A percentile compares a stretch with the other conserved stretches of the same genome.
Conservation (phyloP, 495 filamentous ascomycete genomes). For the Podospora sp. region DNA sequence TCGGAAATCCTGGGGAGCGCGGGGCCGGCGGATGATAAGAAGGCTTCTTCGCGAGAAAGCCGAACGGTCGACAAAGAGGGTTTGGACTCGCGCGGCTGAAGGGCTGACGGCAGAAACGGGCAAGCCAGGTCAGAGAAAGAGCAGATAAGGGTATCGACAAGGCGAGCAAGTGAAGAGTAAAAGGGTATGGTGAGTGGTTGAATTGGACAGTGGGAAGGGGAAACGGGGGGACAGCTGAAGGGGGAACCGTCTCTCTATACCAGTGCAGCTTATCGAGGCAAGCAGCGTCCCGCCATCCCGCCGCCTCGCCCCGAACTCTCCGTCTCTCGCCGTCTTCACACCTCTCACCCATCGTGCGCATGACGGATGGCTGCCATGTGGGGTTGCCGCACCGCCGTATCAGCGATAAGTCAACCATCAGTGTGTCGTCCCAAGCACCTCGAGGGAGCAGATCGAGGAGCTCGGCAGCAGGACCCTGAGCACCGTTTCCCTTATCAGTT, state of each 20-base stretch:
- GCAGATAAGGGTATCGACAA: slow-evolving; percentile 10
- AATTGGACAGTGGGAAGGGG: neutral
- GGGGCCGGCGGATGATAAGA: slow-evolving; percentile 24
- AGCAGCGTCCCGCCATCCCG: neutral
- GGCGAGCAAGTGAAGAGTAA: neutral
- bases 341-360: neutral
- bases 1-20: slow-evolving; percentile 14
- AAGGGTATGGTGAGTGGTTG: neutral
- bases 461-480: slow-evolving; percentile 14
- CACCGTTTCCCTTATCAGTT: slow-evolving; percentile 17
- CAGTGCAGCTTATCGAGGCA: neutral
- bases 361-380: neutral
- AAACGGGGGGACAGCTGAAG: neutral
- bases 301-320: neutral
- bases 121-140: neutral
- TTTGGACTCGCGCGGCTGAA: neutral
- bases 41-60: neutral
- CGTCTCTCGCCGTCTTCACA: neutral
- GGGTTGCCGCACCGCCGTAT: slow-evolving; percentile 1
- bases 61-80: slow-evolving; percentile 10
- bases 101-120: neutral
- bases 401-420: slow-evolving; percentile 4
- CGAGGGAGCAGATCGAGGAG: neutral
- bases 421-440: neutral
- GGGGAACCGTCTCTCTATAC: neutral